These are phyloP conservation scores for Aciculosporium take DNA, from an alignment of 2,329 filamentous ascomycete genomes.

Conservation along the genomic window DNA sequence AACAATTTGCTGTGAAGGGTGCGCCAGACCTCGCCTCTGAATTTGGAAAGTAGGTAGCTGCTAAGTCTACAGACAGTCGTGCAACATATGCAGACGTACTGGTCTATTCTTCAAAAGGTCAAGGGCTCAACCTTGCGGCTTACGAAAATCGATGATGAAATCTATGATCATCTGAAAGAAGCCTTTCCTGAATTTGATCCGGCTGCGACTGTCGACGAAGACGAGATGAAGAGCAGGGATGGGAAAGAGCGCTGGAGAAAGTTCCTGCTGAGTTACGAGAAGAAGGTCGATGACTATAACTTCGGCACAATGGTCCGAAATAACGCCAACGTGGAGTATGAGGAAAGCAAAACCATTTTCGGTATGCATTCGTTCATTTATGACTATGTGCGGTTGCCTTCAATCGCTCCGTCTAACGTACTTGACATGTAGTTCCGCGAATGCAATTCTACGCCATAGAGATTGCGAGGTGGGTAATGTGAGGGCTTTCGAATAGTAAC, in stretches of 20 bases:
- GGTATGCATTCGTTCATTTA: conserved; percentile 36
- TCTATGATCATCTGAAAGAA: conserved; percentile 72
- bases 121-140: conserved; percentile 79
- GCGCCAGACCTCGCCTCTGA: conserved; percentile 5
- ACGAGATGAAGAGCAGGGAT: conserved; percentile 92
- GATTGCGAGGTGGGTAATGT: conserved; percentile 26
- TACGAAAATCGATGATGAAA: conserved; percentile 91
- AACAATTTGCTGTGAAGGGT: conserved; percentile 98
- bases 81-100: conserved; percentile 94
- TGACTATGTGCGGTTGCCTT: background rate
- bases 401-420: background rate
- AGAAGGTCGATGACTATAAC: conserved; percentile 93
- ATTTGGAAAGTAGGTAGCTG: background rate
- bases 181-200: conserved; percentile 92
- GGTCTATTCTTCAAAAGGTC: conserved; percentile 83
- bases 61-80: conserved; percentile 40
- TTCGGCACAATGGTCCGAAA: conserved; percentile 87
- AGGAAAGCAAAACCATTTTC: conserved; percentile 80
- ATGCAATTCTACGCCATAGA: conserved; percentile 44
- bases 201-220: conserved; percentile 66
- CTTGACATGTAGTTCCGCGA: conserved; percentile 29
- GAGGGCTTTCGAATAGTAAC: background rate
- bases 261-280: conserved; percentile 89
- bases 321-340: conserved; percentile 70
- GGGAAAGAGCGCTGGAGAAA: conserved; percentile 92